A percentile compares a stretch with the other conserved stretches of the same genome.
Evolutionary conservation across 305 asterid genomes (phyloP).

Genomic region (Coffea humblotiana): DNA sequence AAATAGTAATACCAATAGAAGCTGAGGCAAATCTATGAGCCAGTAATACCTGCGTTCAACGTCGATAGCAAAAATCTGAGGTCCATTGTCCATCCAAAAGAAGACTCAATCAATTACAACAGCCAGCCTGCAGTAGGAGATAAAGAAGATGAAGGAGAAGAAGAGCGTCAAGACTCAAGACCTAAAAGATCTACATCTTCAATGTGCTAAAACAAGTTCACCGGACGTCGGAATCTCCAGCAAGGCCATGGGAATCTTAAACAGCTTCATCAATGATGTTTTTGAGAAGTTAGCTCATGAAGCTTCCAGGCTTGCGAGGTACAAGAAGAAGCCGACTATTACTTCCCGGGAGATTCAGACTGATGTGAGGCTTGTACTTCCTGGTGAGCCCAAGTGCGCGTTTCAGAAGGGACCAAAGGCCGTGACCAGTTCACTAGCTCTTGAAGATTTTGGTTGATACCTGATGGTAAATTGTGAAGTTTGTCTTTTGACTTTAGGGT

Average conservation of each 20-base stretch:
- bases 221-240: slow-evolving; percentile 54
- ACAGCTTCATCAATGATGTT: slow-evolving; percentile 30
- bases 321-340: slow-evolving; percentile 35
- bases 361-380: slow-evolving; percentile 38
- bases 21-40: too few species aligned
- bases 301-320: slow-evolving; percentile 37
- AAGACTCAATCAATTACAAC: too few species aligned
- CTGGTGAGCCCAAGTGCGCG: slow-evolving; percentile 37
- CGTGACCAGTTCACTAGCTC: slow-evolving; percentile 39
- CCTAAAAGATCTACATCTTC: slow-evolving; percentile 32
- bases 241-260: slow-evolving; percentile 80
- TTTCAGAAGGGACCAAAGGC: slow-evolving; percentile 37
- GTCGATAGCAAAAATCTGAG: too few species aligned
- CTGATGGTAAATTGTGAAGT: neutral
- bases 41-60: too few species aligned
- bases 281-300: slow-evolving; percentile 74
- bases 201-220: slow-evolving; percentile 35
- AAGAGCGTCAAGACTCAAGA: slow-evolving; percentile 27
- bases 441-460: slow-evolving; percentile 1
- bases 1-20: too few species aligned
- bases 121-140: slow-evolving; percentile 14
- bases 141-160: slow-evolving; percentile 28
- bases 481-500: neutral
- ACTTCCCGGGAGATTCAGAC: slow-evolving; percentile 38
- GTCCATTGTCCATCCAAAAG: too few species aligned